Evolutionary conservation across 176 grass and related monocot species (phyloP), one percentile per base, ranked within the genome.

Genomic region (Avena sativa): DNA sequence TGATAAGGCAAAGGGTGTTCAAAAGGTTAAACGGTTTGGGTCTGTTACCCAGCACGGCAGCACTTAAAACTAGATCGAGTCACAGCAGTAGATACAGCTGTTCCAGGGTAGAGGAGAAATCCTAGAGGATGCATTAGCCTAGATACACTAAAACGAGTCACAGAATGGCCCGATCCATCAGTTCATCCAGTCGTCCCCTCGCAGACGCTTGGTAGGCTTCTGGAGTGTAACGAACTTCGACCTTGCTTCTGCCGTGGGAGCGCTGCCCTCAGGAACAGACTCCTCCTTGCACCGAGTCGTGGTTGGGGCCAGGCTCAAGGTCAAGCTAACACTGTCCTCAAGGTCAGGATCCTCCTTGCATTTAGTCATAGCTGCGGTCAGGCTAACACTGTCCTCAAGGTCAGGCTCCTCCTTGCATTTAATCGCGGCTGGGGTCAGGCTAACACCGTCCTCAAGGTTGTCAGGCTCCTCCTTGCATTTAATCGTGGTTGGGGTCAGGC

Each of bases 191-290:
- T 34, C 63, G 13, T 49, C 20, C 46, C 47, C 21, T 50, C 72
- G 72, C 72, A 51, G 21, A 25, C 72, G 72, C 72, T 75, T 75
- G 72, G 9, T 28, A 48, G 72, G 72, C 12, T 51, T 50, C 12
- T 51, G 46, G 72, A 66, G 26, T 32, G 5, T 66, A 3, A 2
- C 30, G 26, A 26, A 3, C 63, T 66, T 16, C 63, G 63, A 34
- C 26, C 13, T 30, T 16, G 26, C 2, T 66, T 66, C 63, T 34
- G 12, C 6, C 26, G 26, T 32, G 12, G 63, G 12, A 34, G 63
- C 63, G 28, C 5, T 66, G 63, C 63, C 63, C 63, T 59, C 57
- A 59, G 57, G 57, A 59, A 59, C 57, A 59, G 17, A 7, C 56
- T 4, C 16, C 55, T n/a, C 19, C 57, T 59, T 8, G 57, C 57